These are phyloP conservation scores for Diaporthe australafricana DNA, from an alignment of 2,329 filamentous ascomycete species.

Conservation along the genomic window DNA sequence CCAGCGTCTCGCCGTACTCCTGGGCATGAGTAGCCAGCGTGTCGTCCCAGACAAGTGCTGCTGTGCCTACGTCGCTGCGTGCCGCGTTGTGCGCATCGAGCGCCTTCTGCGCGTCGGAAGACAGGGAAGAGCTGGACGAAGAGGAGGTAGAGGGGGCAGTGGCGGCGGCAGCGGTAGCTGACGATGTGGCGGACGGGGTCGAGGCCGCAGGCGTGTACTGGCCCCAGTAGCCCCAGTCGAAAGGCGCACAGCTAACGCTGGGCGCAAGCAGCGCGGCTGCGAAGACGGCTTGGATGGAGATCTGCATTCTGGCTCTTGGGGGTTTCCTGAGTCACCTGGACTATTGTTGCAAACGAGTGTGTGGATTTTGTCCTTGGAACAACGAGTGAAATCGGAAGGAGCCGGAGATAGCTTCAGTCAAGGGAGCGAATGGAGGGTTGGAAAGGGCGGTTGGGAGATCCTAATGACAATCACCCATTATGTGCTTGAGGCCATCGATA, in stretches of 20 bases:
- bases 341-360: conserved; percentile 1
- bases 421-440: no score
- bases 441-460: not conserved
- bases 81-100: conserved; percentile 8
- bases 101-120: conserved; percentile 13
- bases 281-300: conserved; percentile 9
- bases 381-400: not conserved
- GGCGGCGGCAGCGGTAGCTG: not conserved
- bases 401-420: no score
- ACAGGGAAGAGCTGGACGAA: not conserved
- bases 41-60: conserved; percentile 11
- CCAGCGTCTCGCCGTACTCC: conserved; percentile 13
- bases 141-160: not conserved
- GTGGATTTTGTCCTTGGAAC: not conserved
- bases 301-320: conserved; percentile 2
- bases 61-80: conserved; percentile 13
- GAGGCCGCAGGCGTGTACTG: not conserved
- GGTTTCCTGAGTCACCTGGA: not conserved
- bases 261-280: conserved; percentile 17
- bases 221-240: conserved; percentile 17
- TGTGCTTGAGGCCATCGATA: not conserved
- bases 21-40: conserved; percentile 6
- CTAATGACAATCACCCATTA: not conserved
- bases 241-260: conserved; percentile 5
- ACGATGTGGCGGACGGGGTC: not conserved